Percentiles rank a stretch among this genome's conserved stretches.
Conservation (phyloP, 139 green algal genomes). For the Tetradesmus obliquus region DNA sequence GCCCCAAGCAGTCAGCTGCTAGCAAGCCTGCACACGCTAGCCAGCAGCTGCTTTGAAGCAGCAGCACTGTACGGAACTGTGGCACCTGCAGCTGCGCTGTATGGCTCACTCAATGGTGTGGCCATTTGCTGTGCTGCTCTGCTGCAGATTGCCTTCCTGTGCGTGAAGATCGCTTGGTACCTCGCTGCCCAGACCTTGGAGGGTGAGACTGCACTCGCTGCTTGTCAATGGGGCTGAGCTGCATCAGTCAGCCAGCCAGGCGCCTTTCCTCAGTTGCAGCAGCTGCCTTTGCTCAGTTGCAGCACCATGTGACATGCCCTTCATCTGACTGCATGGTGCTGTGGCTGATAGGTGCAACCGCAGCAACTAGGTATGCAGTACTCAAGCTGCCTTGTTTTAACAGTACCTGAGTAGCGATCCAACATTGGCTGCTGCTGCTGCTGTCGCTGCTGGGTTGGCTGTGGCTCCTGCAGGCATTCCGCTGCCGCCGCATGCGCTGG, state of each 20-base stretch:
- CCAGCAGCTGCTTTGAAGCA: background rate
- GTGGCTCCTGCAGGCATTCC: background rate
- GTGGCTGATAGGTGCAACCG: background rate
- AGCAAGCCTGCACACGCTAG: background rate
- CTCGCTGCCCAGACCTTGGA: background rate
- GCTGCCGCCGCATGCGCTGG: background rate
- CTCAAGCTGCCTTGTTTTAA: background rate
- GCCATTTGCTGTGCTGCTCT: background rate
- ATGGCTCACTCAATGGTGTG: too few relatives aligned
- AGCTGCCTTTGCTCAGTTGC: background rate
- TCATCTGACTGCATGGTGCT: background rate
- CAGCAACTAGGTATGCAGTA: background rate
- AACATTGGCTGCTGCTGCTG: background rate
- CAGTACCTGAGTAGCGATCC: too few relatives aligned
- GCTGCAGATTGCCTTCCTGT: slow-evolving; percentile 12
- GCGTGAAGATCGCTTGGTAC: slow-evolving; percentile 16
- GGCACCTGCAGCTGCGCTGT: too few relatives aligned
- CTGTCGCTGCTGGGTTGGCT: background rate
- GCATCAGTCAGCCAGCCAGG: too few relatives aligned
- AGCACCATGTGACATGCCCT: background rate
- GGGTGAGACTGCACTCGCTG: background rate
- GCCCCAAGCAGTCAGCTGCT: background rate
- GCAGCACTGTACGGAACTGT: too few relatives aligned
- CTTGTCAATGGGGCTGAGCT: background rate
- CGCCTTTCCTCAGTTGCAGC: too few relatives aligned